Evolutionary conservation across 2,329 filamentous ascomycete genomes (phyloP), one percentile per base, ranked within the genome.

Genomic region (Aspergillus persii): DNA sequence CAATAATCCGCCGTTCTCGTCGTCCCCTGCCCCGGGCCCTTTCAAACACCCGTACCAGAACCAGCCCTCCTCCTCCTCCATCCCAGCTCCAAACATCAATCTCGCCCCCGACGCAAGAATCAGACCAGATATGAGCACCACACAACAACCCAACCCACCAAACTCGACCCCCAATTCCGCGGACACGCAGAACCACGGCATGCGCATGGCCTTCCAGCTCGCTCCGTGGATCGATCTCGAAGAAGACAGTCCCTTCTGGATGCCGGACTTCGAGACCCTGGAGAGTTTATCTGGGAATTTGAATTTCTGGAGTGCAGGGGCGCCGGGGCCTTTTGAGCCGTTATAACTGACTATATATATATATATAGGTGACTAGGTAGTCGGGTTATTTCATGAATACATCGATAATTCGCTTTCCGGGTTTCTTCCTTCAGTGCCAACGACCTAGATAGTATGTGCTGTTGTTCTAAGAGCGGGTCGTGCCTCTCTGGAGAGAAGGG

Each of bases 141-240:
- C 8, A 8, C 36, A 41, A 41, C 12, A n/a, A n/a, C 51, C 8
- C 26, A 49, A 5, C 61, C 60, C 39, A 44, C 1, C 54, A 30
- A n/a, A 15, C 33, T 9, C 9, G 4, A 33, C 3, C 31, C 11
- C 46, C 23, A 41, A 41, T 3, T 60, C 62, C 36, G 33, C 53
- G 8, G 66, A 70, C 33, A 55, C 65, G 33, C 67, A 72, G 3
- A 71, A 73, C 41, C 67, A 76, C 60, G 74, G 71, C 9, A 72
- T 76, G 51, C 66, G 72, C 8, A 75, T 77, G 72, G 74, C 73
- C 3, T 59, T 76, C 56, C 71, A 76, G 48, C 68, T 76, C 50
- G 74, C 74, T 2, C 74, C 74, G 27, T 77, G 74, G 74, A 76
- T 77, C 51, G 74, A 77, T 53, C 70, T 75, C 53, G 69, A 72